A percentile compares a stretch with the other conserved stretches of the same genome.
Evolutionary conservation across 2,329 filamentous ascomycete species (phyloP).

Genomic region (Rhytidhysteron rufulum): DNA sequence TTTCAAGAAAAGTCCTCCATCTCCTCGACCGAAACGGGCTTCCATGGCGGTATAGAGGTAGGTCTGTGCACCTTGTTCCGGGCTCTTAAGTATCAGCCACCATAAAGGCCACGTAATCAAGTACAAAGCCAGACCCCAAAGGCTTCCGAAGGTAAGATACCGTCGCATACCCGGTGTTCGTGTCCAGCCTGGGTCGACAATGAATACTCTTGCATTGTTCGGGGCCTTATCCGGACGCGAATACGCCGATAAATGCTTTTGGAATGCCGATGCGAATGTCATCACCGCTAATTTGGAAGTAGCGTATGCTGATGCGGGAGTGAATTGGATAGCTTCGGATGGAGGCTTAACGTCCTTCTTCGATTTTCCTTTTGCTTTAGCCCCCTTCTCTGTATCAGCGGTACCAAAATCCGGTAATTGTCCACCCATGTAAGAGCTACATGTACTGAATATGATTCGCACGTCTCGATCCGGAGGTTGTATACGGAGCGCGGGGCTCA

Average conservation of each 20-base stretch:
- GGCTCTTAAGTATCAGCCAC: conserved; percentile 85
- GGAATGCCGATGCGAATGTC: conserved; percentile 83
- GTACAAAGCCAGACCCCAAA: conserved; percentile 77
- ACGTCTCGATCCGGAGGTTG: conserved; percentile 95
- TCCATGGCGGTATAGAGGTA: conserved; percentile 87
- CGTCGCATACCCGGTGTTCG: conserved; percentile 83
- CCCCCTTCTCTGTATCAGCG: conserved; percentile 38
- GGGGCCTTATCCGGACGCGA: conserved; percentile 78
- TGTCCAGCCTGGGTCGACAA: conserved; percentile 81
- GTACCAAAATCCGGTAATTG: conserved; percentile 57
- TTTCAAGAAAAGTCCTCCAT: conserved; percentile 74
- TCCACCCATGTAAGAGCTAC: conserved; percentile 80
- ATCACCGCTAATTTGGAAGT: conserved; percentile 69
- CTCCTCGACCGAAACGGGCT: conserved; percentile 59
- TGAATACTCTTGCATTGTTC: conserved; percentile 75
- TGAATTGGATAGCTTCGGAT: conserved; percentile 35
- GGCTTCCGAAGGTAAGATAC: conserved; percentile 80
- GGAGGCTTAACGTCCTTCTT: conserved; percentile 38
- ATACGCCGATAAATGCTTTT: conserved; percentile 85
- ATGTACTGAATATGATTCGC: conserved; percentile 79
- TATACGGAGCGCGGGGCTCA: conserved; percentile 83
- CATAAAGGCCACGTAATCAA: conserved; percentile 72
- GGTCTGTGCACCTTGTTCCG: conserved; percentile 78
- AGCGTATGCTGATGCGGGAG: conserved; percentile 44
- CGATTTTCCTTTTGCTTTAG: conserved; percentile 51